Percentiles rank a stretch among this genome's conserved stretches.
Evolutionary conservation across 1,284 basidiomycete genomes (phyloP).

Genomic region (Vanrija sp.): DNA sequence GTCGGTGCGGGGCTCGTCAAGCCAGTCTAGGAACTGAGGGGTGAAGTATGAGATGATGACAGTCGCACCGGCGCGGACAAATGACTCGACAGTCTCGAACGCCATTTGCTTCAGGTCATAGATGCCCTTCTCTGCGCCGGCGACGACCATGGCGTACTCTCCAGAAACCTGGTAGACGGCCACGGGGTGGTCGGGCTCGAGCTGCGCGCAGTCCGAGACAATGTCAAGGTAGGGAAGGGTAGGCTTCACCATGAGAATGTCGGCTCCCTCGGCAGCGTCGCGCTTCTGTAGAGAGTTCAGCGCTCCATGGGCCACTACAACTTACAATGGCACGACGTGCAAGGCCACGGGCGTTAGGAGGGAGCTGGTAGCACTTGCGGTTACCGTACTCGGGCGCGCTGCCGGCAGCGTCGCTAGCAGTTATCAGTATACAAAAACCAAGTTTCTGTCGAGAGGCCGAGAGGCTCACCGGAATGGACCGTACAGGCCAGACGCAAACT

Average conservation of each 20-base stretch:
- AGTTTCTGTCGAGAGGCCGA: too few relatives aligned
- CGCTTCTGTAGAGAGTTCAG: conserved; percentile 60
- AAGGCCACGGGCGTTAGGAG: conserved; percentile 79
- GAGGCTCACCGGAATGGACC: conserved; percentile 83
- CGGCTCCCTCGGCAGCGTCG: conserved; percentile 89
- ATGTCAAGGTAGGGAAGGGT: conserved; percentile 94
- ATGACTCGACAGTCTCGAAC: conserved; percentile 83
- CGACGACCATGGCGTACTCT: conserved; percentile 94
- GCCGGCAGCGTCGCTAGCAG: conserved; percentile 83
- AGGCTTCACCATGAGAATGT: conserved; percentile 99
- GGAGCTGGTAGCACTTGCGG: conserved; percentile 96
- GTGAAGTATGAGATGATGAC: conserved; percentile 93
- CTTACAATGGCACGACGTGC: conserved; percentile 88
- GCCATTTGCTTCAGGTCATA: conserved; percentile 91
- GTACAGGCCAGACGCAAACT: conserved; percentile 94
- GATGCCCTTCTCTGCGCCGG: conserved; percentile 86
- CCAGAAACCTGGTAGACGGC: conserved; percentile 97
- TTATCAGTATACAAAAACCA: not conserved
- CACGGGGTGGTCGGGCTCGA: conserved; percentile 80
- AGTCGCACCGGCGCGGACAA: conserved; percentile 87
- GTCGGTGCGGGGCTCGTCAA: conserved; percentile 52
- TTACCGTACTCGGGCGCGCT: conserved; percentile 92
- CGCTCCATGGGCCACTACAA: not conserved
- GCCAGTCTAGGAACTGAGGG: conserved; percentile 89
- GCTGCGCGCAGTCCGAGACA: conserved; percentile 77